Evolutionary conservation across 2,329 filamentous ascomycete genomes (phyloP).

Genomic region (Cucurbitaria berberidis): DNA sequence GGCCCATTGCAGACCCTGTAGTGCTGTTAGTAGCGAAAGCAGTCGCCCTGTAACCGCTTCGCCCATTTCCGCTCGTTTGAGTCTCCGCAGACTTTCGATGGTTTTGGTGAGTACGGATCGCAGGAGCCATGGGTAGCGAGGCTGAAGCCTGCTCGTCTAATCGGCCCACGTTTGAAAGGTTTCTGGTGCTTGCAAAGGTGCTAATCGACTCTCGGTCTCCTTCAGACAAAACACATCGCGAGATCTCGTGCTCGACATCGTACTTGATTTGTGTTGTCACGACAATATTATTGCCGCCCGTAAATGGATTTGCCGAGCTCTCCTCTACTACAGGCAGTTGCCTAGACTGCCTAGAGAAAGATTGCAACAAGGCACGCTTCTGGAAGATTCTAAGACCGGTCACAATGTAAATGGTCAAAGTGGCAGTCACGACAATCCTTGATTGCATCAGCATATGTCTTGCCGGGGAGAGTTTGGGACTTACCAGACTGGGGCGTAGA

Average conservation of each 20-base stretch:
- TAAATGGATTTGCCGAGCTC: constrained; percentile 54
- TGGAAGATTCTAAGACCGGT: constrained; percentile 72
- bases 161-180: constrained; percentile 6
- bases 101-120: background rate
- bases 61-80: background rate
- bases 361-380: constrained; percentile 63
- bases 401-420: constrained; percentile 69
- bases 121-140: background rate
- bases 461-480: background rate
- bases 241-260: constrained; percentile 53
- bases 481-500: constrained; percentile 76
- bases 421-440: constrained; percentile 63
- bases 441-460: constrained; percentile 10
- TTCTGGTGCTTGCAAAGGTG: constrained; percentile 38
- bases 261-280: constrained; percentile 69
- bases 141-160: background rate
- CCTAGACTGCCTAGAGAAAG: constrained; percentile 21
- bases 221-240: constrained; percentile 6
- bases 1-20: background rate
- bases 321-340: constrained; percentile 9
- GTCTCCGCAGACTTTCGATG: constrained; percentile 4
- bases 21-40: constrained; percentile 8
- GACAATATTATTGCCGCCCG: constrained; percentile 49
- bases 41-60: constrained; percentile 14
- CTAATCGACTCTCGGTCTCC: constrained; percentile 31